Evolutionary conservation across 306 rosid genomes (phyloP), one percentile per base, ranked within the genome.

Genomic region (Datisca glomerata): DNA sequence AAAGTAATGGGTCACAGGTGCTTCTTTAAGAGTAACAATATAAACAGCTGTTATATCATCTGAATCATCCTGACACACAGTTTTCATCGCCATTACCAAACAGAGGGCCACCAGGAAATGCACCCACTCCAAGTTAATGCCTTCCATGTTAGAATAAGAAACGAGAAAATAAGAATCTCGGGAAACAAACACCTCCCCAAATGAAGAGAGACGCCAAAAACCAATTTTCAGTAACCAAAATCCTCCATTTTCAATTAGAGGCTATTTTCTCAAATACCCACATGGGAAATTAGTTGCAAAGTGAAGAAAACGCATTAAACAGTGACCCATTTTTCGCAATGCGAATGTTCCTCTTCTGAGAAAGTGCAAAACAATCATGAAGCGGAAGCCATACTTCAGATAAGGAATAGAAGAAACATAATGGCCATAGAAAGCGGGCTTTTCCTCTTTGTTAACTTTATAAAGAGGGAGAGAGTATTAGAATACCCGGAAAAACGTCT

Each of bases 21-120:
- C 60, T 57, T 80, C 68, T 67, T 61, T 80, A 19, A 91, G 69
- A 53, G 84, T 71, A 47, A 91, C 93, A 47, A 91, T 80, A 53
- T 91, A 84, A 23, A 91, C 85, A 52, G 69, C 76, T 8, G 89
- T 24, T 50, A 45, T 51, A 49, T 53, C 66, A 45, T 65, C 79
- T 13, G 69, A 72, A 60, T 44, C 79, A 25, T 55, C 78, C 36
- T 62, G 61, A 47, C 96, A 74, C n/a, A 57, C 52, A 38, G 68
- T 49, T 43, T 72, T 64, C 9, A 61, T 5, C 43, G 63, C 12
- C 64, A 73, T 24, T 57, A 65, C 64, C 53, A 73, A 61, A 56
- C 70, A 66, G 38, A 77, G 23, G 50, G 74, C 40, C 18, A 67
- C 35, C 33, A 76, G 18, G 14, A 72, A 47, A 63, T 55, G 61